Conservation (phyloP, 345 rosid species). For the Salix caprea region DNA sequence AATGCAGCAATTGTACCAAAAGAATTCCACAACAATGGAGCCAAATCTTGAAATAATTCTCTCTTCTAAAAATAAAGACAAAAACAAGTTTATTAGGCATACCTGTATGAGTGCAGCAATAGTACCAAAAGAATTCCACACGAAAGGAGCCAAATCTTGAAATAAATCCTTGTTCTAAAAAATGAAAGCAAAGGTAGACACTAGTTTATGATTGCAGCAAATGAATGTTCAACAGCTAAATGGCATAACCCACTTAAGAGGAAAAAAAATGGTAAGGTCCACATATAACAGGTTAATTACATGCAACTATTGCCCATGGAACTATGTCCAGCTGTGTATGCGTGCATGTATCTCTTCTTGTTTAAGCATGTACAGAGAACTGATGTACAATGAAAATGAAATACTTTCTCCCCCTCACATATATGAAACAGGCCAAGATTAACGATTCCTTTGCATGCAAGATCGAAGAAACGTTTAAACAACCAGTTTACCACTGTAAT, state of each 20-base stretch:
- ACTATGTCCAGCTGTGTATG: neutral
- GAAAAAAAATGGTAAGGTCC: neutral
- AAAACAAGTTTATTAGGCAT: slow-evolving; percentile 29
- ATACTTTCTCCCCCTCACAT: neutral
- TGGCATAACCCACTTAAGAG: slow-evolving; percentile 22
- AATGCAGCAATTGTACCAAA: slow-evolving; percentile 77
- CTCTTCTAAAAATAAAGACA: slow-evolving; percentile 58
- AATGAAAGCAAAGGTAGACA: slow-evolving; percentile 24
- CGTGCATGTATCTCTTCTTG: neutral
- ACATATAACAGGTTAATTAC: neutral
- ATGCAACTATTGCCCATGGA: neutral
- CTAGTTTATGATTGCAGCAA: slow-evolving; percentile 31
- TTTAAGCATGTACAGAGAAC: neutral
- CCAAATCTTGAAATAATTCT: slow-evolving; percentile 95
- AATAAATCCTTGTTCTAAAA: slow-evolving; percentile 34
- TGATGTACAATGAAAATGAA: neutral
- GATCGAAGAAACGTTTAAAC: neutral
- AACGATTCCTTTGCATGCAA: neutral
- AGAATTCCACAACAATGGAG: slow-evolving; percentile 85
- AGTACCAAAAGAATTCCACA: slow-evolving; percentile 31
- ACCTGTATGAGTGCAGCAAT: slow-evolving; percentile 33
- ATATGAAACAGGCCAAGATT: neutral
- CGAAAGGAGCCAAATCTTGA: slow-evolving; percentile 34
- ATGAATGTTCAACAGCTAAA: slow-evolving; percentile 21
- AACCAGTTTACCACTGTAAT: neutral